These are phyloP conservation scores for Pharus latifolius DNA, from an alignment of 176 grass and related monocot genomes.

Conservation along the genomic window DNA sequence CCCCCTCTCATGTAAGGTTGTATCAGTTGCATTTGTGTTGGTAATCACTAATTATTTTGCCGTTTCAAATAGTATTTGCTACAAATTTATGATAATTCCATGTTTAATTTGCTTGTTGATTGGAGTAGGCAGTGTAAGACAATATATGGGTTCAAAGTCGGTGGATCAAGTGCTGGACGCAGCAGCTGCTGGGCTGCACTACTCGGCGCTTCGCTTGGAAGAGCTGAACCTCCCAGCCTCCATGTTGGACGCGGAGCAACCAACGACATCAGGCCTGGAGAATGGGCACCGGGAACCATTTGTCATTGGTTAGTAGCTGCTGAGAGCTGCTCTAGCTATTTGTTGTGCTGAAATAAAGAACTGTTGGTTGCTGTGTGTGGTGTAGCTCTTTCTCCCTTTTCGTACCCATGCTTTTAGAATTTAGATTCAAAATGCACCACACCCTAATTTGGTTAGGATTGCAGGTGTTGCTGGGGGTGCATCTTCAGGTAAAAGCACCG, in stretches of 20 bases:
- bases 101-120: background rate
- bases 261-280: conserved; percentile 45
- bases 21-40: background rate
- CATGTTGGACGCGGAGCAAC: conserved; percentile 31
- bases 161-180: conserved; percentile 49
- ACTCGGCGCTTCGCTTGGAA: conserved; percentile 43
- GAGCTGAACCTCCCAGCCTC: conserved; percentile 16
- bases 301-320: conserved; percentile 66
- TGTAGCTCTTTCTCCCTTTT: background rate
- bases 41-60: background rate
- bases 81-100: too few relatives aligned
- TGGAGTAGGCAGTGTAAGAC: background rate
- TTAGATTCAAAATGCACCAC: background rate
- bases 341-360: background rate
- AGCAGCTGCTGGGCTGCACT: conserved; percentile 50
- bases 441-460: background rate
- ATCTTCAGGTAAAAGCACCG: conserved; percentile 75
- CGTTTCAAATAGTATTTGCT: background rate
- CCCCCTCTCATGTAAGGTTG: too few relatives aligned
- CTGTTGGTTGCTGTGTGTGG: background rate
- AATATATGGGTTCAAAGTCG: conserved; percentile 65
- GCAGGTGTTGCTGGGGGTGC: conserved; percentile 80
- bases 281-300: conserved; percentile 83
- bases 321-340: background rate
- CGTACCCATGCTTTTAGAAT: background rate